Base-by-base conservation (phyloP, 441 rosid genomes). In the Pelargonium myrrhifolium region DNA sequence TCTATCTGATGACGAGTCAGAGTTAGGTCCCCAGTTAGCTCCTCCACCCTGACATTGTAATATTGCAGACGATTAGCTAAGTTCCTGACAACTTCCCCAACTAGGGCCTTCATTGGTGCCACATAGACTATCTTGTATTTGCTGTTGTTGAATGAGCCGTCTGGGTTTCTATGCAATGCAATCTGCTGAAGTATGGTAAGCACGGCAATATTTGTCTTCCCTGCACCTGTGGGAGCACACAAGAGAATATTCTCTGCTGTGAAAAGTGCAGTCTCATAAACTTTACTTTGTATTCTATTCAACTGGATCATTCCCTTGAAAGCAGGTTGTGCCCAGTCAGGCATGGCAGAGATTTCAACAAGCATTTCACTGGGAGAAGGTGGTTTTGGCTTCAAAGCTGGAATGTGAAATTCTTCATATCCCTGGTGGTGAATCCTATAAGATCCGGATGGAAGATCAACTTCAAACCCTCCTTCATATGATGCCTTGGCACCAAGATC, bases 251-350 rank as follows among this genome's bases (percentile, higher is more conserved):
- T 93, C 47, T 93, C 92, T 6, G 96, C 87, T 63, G 73, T 65
- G 74, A 81, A 84, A 21, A 91, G 82, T 0, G 99, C 99, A 76
- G 97, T 86, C 40, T 91, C 84, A 51, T 87, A 93, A 40, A 93
- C 96, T 80, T 76, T 86, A 82, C 96, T 91, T 78, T 93, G 97
- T 24, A 93, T 90, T 76, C 96, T 86, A 80, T 93, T 93, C 87
- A 93, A 71, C 76, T 86, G 91, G 61, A 81, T 84, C 97, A 94
- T 91, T 72, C 92, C 96, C 62, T 85, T 82, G 73, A 94, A 94
- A 58, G 99, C 99, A 10, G 92, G 86, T 24, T 89, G 99, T 14
- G 97, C 97, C 97, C 97, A 94, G 35, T 79, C 85, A 18, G 97
- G 97, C 96, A 94, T 85, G n/a, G 89, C 86, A 2, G 86, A 76